Percentiles rank a stretch among this genome's conserved stretches.
phyloP scores from a whole-genome alignment of 441 rosid species.

The Populus hybrid region DNA sequence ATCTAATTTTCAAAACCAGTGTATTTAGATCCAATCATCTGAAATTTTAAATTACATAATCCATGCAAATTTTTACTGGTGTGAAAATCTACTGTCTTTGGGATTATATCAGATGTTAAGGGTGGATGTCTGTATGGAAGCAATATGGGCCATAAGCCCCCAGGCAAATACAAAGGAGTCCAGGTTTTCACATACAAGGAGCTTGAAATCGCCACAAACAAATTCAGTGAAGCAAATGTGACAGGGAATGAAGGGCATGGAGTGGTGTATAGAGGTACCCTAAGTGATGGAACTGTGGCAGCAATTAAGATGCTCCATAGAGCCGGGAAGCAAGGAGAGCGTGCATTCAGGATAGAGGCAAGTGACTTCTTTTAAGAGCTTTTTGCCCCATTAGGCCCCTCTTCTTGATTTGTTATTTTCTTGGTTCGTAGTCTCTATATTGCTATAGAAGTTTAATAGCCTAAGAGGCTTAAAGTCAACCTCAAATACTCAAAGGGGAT shows the following conservation, averaged over 20 bases:
- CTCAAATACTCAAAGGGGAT: neutral
- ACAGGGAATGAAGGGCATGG: slow-evolving; percentile 57
- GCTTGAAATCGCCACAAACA: slow-evolving; percentile 62
- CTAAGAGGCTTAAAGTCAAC: slow-evolving; percentile 7
- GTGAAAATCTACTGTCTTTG: neutral
- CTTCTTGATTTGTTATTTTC: neutral
- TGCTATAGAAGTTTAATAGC: neutral
- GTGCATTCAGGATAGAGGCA: slow-evolving; percentile 84
- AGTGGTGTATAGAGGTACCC: slow-evolving; percentile 62
- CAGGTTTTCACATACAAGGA: slow-evolving; percentile 88
- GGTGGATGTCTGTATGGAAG: slow-evolving; percentile 58
- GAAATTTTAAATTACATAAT: neutral
- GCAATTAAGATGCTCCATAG: slow-evolving; percentile 69
- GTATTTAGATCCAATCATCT: neutral
- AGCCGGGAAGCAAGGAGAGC: slow-evolving; percentile 70
- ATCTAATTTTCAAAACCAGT: neutral
- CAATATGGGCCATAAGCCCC: slow-evolving; percentile 24
- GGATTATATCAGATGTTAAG: slow-evolving; percentile 49
- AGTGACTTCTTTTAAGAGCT: slow-evolving; percentile 38
- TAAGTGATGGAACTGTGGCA: slow-evolving; percentile 69
- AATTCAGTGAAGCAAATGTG: slow-evolving; percentile 57
- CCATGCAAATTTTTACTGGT: neutral
- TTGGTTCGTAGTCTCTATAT: neutral
- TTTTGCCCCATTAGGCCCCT: slow-evolving; percentile 16
- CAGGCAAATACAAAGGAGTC: slow-evolving; percentile 38